Conservation (phyloP, 139 green algal species). For the Ulvella scutata region DNA sequence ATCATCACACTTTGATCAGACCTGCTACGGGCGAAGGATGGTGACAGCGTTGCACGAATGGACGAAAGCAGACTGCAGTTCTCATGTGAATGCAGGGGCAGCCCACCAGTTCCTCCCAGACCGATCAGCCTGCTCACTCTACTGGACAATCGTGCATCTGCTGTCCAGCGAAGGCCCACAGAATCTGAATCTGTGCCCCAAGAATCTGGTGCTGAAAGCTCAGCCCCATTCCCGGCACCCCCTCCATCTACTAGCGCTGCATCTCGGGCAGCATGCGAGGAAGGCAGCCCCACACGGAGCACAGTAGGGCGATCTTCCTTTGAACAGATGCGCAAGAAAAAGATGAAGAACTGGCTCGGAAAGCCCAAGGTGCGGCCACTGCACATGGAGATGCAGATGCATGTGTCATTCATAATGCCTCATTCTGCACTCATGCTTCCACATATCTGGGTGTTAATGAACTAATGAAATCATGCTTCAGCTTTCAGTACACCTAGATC, state of each 20-base stretch:
- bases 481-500: too few relatives aligned
- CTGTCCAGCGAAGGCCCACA: neutral
- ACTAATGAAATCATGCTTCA: too few relatives aligned
- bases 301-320: neutral
- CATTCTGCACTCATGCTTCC: too few relatives aligned
- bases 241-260: neutral
- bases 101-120: too few relatives aligned
- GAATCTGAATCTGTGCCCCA: neutral
- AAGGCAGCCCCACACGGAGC: neutral
- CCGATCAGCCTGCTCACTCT: neutral
- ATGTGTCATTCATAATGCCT: too few relatives aligned
- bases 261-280: neutral
- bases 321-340: neutral
- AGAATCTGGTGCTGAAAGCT: neutral
- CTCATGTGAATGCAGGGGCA: too few relatives aligned
- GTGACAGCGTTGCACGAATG: too few relatives aligned
- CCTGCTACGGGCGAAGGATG: too few relatives aligned
- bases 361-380: neutral
- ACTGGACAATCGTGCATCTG: neutral
- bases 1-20: too few relatives aligned
- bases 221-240: neutral
- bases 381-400: too few relatives aligned
- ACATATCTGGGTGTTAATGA: too few relatives aligned
- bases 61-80: too few relatives aligned
- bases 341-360: neutral